Conservation (phyloP, 306 rosid species). For the Oxytropis ochrocephala region DNA sequence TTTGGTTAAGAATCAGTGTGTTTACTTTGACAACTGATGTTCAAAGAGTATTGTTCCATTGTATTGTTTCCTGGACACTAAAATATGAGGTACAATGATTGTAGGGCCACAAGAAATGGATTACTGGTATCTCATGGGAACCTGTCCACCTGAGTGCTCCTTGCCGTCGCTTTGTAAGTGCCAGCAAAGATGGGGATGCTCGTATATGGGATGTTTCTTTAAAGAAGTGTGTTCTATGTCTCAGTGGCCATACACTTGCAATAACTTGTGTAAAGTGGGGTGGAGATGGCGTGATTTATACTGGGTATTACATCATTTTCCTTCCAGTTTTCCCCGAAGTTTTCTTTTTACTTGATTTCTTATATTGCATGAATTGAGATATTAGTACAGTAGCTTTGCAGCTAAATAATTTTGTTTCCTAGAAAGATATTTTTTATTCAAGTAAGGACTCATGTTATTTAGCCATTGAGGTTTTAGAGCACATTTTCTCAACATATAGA, state of each 20-base stretch:
- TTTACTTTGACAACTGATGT: constrained; percentile 5
- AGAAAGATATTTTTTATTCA: neutral
- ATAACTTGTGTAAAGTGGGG: constrained; percentile 97
- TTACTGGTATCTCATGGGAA: constrained; percentile 97
- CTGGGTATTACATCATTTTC: constrained; percentile 50
- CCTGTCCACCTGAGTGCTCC: constrained; percentile 82
- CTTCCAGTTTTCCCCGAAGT: neutral
- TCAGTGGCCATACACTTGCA: constrained; percentile 80
- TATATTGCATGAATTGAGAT: neutral
- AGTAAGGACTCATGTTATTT: neutral
- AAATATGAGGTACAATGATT: constrained; percentile 5
- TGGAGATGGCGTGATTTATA: constrained; percentile 91
- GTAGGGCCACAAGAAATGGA: constrained; percentile 96
- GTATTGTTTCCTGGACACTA: neutral
- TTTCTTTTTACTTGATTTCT: neutral
- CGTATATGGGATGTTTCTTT: constrained; percentile 82
- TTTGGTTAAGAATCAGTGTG: neutral
- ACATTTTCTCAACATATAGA: neutral
- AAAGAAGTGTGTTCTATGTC: constrained; percentile 58
- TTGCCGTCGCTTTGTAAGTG: constrained; percentile 89
- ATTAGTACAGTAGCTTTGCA: neutral
- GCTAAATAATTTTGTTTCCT: neutral
- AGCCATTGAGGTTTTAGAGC: neutral
- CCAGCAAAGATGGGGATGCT: constrained; percentile 98
- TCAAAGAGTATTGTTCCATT: neutral